Percentiles rank a stretch among this genome's conserved stretches.
phyloP scores from a whole-genome alignment of 2,329 filamentous ascomycete genomes.

The Exophiala sp. region DNA sequence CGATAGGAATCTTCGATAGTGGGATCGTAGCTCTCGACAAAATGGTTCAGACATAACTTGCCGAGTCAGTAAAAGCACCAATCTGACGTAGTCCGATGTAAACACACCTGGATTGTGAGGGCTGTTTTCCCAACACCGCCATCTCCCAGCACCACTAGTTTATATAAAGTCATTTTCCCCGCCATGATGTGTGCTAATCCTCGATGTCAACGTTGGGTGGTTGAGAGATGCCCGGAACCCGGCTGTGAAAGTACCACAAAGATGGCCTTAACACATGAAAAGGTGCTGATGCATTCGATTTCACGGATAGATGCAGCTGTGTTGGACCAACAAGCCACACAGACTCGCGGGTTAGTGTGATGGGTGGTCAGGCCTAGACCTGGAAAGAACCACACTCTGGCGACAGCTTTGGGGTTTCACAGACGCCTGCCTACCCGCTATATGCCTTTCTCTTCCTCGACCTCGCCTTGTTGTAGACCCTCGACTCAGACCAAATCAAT shows the following conservation, averaged over 20 bases:
- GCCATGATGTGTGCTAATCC: slow-evolving; percentile 55
- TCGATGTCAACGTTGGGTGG: slow-evolving; percentile 11
- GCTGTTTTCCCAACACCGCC: slow-evolving; percentile 93
- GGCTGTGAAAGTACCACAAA: slow-evolving; percentile 9
- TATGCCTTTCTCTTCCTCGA: background rate
- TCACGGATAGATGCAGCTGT: slow-evolving; percentile 7
- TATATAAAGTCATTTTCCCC: slow-evolving; percentile 92
- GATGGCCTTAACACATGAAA: background rate
- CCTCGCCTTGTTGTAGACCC: slow-evolving; percentile 6
- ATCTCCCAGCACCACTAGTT: slow-evolving; percentile 89
- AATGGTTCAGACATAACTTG: slow-evolving; percentile 92
- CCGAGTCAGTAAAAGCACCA: slow-evolving; percentile 3
- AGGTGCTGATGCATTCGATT: slow-evolving; percentile 9
- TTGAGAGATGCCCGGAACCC: slow-evolving; percentile 3
- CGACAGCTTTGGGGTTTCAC: background rate
- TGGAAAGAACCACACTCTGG: slow-evolving; percentile 8
- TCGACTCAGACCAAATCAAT: background rate
- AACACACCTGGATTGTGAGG: slow-evolving; percentile 68
- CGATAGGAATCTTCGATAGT: slow-evolving; percentile 65
- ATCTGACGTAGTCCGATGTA: background rate
- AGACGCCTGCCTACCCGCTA: background rate
- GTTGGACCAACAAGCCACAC: background rate
- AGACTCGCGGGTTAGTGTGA: background rate
- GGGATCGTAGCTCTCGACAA: slow-evolving; percentile 81
- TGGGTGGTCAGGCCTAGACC: slow-evolving; percentile 12